Evolutionary conservation across 1,284 basidiomycete genomes (phyloP), one percentile per base, ranked within the genome.

Genomic region (Rhizoctonia solani): DNA sequence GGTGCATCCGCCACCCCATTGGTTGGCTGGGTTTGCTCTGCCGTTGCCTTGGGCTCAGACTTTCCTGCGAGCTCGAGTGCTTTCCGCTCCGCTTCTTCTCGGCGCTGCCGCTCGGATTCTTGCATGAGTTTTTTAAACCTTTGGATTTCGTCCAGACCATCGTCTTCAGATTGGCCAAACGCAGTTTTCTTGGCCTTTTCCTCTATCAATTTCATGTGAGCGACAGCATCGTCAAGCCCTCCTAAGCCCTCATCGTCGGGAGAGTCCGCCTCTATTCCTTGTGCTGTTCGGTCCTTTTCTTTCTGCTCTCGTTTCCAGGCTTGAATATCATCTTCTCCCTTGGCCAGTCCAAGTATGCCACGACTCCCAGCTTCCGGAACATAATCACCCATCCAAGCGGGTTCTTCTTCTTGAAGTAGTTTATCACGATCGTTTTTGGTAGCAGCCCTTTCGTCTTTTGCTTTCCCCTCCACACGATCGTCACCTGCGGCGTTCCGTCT

Each of bases 341-440:
- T 89, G 52, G 85, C 82, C 37, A 76, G 76, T 42, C 78, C 77
- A 69, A 84, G 82, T 4, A 75, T 44, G 81, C 80, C 58, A 13
- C 54, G n/a, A 29, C 39, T 50, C 47, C 77, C 79, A 2, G 72
- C 49, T 21, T 71, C 68, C 16, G 89, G 87, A 70, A 90, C 82
- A 73, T 92, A 92, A n/a, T 90, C 87, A 71, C 92, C 90, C 90
- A 94, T 93, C 92, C 92, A 94, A 16, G 92, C 92, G 21, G 92
- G 92, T 74, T 93, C 90, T 72, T 90, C 90, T 74, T 83, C 86
- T 73, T 87, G 49, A 4, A 39, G 32, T 21, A 37, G 44, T 32
- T 53, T 65, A 23, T 65, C 59, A 11, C 59, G 59, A 5, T 65
- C 59, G n/a, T 44, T 52, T 27, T 53, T 65, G 27, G 34, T 4